phyloP scores from a whole-genome alignment of 495 filamentous ascomycete genomes.

The Durotheca rogersii region DNA sequence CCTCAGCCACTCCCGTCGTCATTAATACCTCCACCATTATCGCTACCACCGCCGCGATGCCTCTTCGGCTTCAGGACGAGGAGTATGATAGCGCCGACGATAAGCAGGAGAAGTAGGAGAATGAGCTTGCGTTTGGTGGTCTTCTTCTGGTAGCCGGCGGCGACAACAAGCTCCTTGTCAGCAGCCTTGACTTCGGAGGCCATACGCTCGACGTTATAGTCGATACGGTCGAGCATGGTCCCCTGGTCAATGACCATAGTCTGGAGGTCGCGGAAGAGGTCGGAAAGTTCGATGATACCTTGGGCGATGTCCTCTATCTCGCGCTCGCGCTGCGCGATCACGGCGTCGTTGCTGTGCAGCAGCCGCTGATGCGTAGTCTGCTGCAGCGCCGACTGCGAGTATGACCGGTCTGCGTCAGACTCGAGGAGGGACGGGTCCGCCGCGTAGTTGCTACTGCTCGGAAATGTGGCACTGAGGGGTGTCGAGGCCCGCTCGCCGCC shows the following conservation, averaged over 20 bases:
- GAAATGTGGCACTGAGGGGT: slow-evolving; percentile 45
- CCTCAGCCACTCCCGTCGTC: neutral
- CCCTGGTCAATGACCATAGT: slow-evolving; percentile 98
- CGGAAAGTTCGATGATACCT: slow-evolving; percentile 93
- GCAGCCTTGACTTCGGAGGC: slow-evolving; percentile 83
- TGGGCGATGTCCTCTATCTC: slow-evolving; percentile 98
- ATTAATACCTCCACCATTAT: neutral
- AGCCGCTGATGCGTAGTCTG: slow-evolving; percentile 61
- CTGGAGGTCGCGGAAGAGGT: slow-evolving; percentile 95
- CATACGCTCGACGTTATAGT: slow-evolving; percentile 97
- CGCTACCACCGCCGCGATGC: slow-evolving; percentile 21
- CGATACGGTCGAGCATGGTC: slow-evolving; percentile 94
- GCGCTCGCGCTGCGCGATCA: slow-evolving; percentile 88
- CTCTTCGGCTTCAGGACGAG: slow-evolving; percentile 80
- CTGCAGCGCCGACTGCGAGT: slow-evolving; percentile 86
- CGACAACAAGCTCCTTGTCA: slow-evolving; percentile 85
- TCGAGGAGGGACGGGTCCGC: slow-evolving; percentile 82
- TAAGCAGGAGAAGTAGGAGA: slow-evolving; percentile 76
- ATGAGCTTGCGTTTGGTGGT: slow-evolving; percentile 90
- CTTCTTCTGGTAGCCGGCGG: slow-evolving; percentile 81
- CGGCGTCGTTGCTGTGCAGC: slow-evolving; percentile 74
- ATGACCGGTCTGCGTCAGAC: slow-evolving; percentile 86
- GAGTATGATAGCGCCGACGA: slow-evolving; percentile 84
- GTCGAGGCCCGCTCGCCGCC: slow-evolving; percentile 59
- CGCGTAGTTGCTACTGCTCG: slow-evolving; percentile 60